These are phyloP conservation scores for Lanmaoa pseudosensibilis DNA, from an alignment of 768 basidiomycete species.

Conservation along the genomic window DNA sequence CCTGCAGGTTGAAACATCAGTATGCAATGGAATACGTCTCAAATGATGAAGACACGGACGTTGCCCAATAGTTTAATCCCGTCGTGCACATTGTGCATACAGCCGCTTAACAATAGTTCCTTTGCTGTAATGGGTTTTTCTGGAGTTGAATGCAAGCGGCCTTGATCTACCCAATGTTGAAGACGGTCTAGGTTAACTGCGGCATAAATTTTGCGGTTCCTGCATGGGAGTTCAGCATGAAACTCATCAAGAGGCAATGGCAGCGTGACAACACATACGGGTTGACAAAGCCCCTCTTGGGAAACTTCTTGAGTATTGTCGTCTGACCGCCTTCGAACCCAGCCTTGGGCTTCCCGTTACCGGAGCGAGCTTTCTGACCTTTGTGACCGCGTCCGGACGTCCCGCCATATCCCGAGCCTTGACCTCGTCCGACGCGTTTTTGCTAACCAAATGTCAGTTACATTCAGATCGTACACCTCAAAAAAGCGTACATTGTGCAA, in stretches of 20 bases:
- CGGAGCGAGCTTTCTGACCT: conserved; percentile 91
- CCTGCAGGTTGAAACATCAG: conserved; percentile 40
- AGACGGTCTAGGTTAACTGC: conserved; percentile 86
- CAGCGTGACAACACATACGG: conserved; percentile 52
- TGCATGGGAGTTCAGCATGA: conserved; percentile 32
- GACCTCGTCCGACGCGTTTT: conserved; percentile 94
- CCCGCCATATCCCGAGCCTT: conserved; percentile 87
- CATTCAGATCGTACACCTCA: background rate
- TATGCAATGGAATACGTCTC: background rate
- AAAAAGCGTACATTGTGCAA: conserved; percentile 55
- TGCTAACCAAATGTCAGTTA: conserved; percentile 48
- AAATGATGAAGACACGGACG: conserved; percentile 42
- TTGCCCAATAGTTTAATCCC: conserved; percentile 91
- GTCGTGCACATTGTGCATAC: conserved; percentile 84
- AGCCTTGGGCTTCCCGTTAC: conserved; percentile 74
- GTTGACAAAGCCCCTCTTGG: conserved; percentile 94
- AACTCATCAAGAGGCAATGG: background rate
- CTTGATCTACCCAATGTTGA: conserved; percentile 88
- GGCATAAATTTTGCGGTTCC: conserved; percentile 73
- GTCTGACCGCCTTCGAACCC: conserved; percentile 98
- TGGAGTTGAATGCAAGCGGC: conserved; percentile 73
- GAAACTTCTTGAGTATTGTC: conserved; percentile 84
- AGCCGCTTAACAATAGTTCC: conserved; percentile 81
- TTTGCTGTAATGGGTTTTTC: conserved; percentile 85
- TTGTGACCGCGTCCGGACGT: conserved; percentile 94